These are phyloP conservation scores for Salix purpurea DNA, from an alignment of 345 rosid species.

Conservation along the genomic window DNA sequence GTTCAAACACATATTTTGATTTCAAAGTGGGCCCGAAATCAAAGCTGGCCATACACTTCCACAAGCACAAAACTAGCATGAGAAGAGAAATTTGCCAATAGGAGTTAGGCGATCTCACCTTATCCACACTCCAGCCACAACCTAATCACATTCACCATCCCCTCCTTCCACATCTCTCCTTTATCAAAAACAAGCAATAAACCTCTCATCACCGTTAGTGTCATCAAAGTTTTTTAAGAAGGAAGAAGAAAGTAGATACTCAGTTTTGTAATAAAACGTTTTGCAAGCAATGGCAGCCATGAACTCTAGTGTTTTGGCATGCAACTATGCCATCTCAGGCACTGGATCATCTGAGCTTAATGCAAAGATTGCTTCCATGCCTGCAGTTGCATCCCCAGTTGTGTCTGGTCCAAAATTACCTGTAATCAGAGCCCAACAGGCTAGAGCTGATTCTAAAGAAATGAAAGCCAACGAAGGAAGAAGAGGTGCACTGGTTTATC, in stretches of 20 bases:
- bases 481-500: slow-evolving; percentile 61
- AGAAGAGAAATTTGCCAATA: slow-evolving; percentile 45
- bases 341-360: slow-evolving; percentile 55
- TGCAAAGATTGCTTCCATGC: slow-evolving; percentile 46
- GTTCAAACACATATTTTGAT: slow-evolving; percentile 9
- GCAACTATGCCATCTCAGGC: slow-evolving; percentile 68
- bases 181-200: slow-evolving; percentile 9
- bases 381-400: slow-evolving; percentile 35
- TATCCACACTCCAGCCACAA: slow-evolving; percentile 91
- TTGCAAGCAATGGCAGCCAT: slow-evolving; percentile 59
- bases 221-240: background rate
- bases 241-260: background rate
- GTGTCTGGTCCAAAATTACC: slow-evolving; percentile 46
- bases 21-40: slow-evolving; percentile 37
- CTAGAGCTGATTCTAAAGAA: slow-evolving; percentile 27
- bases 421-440: slow-evolving; percentile 57
- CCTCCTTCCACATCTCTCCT: slow-evolving; percentile 36
- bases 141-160: slow-evolving; percentile 41
- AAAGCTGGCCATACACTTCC: slow-evolving; percentile 21
- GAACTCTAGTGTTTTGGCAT: slow-evolving; percentile 79
- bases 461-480: slow-evolving; percentile 46
- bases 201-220: background rate
- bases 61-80: background rate
- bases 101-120: slow-evolving; percentile 88
- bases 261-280: background rate